Base-by-base conservation (phyloP, 2,329 filamentous ascomycete genomes). In the Colletotrichum graminicola region DNA sequence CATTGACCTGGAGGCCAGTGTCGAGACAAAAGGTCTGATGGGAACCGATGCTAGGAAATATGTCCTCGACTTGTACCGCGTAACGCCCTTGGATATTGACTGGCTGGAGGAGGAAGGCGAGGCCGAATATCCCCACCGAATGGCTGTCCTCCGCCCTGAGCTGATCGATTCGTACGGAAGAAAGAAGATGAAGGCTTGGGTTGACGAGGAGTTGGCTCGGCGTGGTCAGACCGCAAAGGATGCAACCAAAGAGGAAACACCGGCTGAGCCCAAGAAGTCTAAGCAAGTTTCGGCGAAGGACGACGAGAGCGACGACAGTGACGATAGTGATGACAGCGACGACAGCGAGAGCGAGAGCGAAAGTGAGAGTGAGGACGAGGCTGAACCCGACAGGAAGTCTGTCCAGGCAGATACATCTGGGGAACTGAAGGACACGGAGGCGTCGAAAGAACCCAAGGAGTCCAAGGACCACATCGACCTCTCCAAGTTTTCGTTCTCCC, bases 21-120 rank as follows among this genome's bases (percentile, higher is more conserved):
- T 99, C 18, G 96, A 99, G 83, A 99, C 96, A 64, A 99, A 99
- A 85, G 96, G 96, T 64, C 86, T 99, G n/a, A 87, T 99, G 76
- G 96, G 96, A 59, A 99, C 96, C 1, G 96, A 99, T 78, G 96
- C 95, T 47, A 90, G 96, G 76, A 98, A 97, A 80, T 99, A 99
- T 79, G 94, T 98, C n/a, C 89, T 99, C 62, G 96, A 99, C 78
- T 85, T 99, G 64, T 99, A 99, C 85, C 91, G 96, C 69, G 92
- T 98, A 74, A 97, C 96, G 3, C 96, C 96, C 7, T 84, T 98
- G 68, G 96, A 99, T 81, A 91, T 98, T 67, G 82, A 88, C 29
- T 99, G 97, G 95, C 87, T 97, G 76, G 95, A 99, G 75, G 91
- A 95, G 79, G 86, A 84, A 21, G 80, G 82, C 65, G 84, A 86